These are phyloP conservation scores for Epichloe typhina DNA, from an alignment of 2,329 filamentous ascomycete genomes.

Conservation along the genomic window DNA sequence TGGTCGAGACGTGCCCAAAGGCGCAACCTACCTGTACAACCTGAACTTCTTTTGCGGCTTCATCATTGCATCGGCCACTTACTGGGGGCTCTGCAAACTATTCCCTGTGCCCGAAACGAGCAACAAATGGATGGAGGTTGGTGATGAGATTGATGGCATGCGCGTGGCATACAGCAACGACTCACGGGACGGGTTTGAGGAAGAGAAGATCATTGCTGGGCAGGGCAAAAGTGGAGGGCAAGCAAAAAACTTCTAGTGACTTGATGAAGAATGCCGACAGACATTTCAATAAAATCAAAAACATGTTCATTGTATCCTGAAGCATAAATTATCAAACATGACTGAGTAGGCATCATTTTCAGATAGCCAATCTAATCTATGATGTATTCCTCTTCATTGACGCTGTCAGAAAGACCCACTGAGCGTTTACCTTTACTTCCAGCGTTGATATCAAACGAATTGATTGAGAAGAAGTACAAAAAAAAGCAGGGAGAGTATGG, in stretches of 20 bases:
- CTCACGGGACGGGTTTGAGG: conserved; percentile 25
- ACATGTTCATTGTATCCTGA: not conserved
- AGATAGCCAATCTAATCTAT: no score
- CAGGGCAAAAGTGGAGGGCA: conserved; percentile 2
- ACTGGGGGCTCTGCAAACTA: conserved; percentile 56
- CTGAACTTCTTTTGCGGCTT: conserved; percentile 86
- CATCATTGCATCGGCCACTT: conserved; percentile 50
- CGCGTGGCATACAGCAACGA: conserved; percentile 32
- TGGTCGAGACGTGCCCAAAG: conserved; percentile 56
- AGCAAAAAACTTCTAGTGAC: conserved; percentile 7
- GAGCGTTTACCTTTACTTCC: no score
- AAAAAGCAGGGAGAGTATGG: no score
- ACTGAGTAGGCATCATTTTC: no score
- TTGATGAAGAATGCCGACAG: not conserved
- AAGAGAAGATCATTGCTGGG: conserved; percentile 14
- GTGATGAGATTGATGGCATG: conserved; percentile 45
- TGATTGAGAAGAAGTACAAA: no score
- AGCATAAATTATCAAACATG: no score
- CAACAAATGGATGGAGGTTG: conserved; percentile 65
- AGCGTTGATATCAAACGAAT: no score
- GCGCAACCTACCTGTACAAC: conserved; percentile 77
- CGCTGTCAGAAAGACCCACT: no score
- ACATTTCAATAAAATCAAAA: not conserved
- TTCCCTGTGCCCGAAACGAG: conserved; percentile 65
- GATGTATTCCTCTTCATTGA: no score